Evolutionary conservation across 768 basidiomycete species (phyloP), one percentile per base, ranked within the genome.

Genomic region (Boletus rubescentipes): DNA sequence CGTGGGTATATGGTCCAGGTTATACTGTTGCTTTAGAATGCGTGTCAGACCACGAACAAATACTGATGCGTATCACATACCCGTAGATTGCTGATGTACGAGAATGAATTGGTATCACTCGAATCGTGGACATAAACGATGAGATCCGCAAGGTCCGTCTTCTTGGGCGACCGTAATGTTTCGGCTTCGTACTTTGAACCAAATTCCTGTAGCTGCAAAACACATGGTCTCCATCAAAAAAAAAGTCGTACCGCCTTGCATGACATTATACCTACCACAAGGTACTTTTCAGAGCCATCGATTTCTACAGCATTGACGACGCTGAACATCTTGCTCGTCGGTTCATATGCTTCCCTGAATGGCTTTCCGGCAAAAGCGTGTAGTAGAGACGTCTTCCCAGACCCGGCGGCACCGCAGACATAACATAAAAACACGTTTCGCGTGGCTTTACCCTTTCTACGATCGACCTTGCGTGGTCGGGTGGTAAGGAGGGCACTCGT

Each of bases 71-170:
- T 38, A 62, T 30, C 39, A 73, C 83, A 53, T 67, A 96, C 94
- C 69, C 96, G 83, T 64, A 98, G 76, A 74, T 96, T 97, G 63
- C 93, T 95, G 69, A 99, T 93, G 73, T 98, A 97, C 43, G 93
- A 95, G 70, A 99, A 99, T 10, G 93, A 97, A 73, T 99, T 98
- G 37, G 96, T 98, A 68, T 99, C 96, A 67, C 92, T 94, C 43
- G 95, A 98, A 72, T 99, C 96, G 65, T 98, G 86, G 31, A 98
- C 93, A 67, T 96, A 98, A 58, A 95, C 82, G 56, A 98, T 90
- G 38, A 98, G 91, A 72, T 99, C 96, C 18, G 91, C 92, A 41
- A 91, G 73, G 68, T 97, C 95, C 31, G 87, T 85, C 75, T 94
- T 97, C 76, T 93, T 96, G 36, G 85, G 79, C 69, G 88, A 93